These are phyloP conservation scores for Leucaena leucocephala DNA, from an alignment of 306 rosid species.

Conservation along the genomic window DNA sequence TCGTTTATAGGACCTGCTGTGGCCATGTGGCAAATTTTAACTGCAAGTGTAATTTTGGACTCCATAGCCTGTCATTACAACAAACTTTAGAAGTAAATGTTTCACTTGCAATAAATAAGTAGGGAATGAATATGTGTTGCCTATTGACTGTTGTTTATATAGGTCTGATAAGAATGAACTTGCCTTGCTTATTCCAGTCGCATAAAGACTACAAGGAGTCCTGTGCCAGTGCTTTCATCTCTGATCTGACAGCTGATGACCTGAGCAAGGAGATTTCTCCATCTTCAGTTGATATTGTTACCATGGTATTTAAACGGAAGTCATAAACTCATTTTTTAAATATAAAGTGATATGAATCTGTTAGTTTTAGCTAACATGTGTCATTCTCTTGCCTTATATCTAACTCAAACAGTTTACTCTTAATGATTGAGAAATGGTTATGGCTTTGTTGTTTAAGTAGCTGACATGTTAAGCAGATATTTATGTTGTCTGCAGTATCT, in stretches of 20 bases:
- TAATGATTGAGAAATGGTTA: conserved; percentile 32
- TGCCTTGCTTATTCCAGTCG: conserved; percentile 48
- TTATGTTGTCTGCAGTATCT: conserved; percentile 94
- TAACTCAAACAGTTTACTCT: conserved; percentile 18
- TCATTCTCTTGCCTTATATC: conserved; percentile 24
- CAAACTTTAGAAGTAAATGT: conserved; percentile 24
- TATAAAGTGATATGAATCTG: conserved; percentile 9
- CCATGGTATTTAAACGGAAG: conserved; percentile 64
- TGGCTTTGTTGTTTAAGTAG: conserved; percentile 33
- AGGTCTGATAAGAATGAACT: conserved; percentile 10
- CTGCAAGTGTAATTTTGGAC: not conserved
- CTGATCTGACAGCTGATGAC: conserved; percentile 86
- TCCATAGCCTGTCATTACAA: not conserved
- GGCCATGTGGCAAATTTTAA: not conserved
- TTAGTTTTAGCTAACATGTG: conserved; percentile 24
- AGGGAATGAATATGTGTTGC: conserved; percentile 24
- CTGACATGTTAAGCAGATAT: conserved; percentile 95
- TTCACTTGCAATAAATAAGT: not conserved
- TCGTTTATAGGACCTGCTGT: not conserved
- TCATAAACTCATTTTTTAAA: conserved; percentile 25
- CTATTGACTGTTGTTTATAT: conserved; percentile 2
- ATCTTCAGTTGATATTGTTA: conserved; percentile 77
- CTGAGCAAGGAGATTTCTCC: conserved; percentile 68
- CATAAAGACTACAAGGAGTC: conserved; percentile 81
- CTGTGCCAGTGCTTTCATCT: conserved; percentile 67